A percentile compares a stretch with the other conserved stretches of the same genome.
Conservation (phyloP, 345 rosid species). For the Brassica napus region DNA sequence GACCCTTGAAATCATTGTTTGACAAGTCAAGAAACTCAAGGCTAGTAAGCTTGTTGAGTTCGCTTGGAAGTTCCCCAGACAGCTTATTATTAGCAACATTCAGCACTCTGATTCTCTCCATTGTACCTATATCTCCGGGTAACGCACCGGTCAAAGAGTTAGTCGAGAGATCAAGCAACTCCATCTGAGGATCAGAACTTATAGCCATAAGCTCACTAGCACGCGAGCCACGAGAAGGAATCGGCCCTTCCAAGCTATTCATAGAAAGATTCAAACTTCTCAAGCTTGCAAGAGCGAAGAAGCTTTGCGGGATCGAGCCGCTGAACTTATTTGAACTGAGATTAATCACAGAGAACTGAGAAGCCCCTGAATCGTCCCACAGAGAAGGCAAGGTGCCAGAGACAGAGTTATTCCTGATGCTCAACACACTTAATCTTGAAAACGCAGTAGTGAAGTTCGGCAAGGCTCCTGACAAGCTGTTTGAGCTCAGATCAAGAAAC, state of each 20-base stretch:
- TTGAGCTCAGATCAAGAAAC: slow-evolving; percentile 81
- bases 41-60: slow-evolving; percentile 64
- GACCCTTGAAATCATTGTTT: slow-evolving; percentile 65
- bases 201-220: slow-evolving; percentile 60
- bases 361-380: slow-evolving; percentile 40
- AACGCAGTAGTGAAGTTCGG: slow-evolving; percentile 58
- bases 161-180: slow-evolving; percentile 85
- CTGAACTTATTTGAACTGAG: slow-evolving; percentile 68
- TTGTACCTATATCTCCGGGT: slow-evolving; percentile 62
- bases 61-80: slow-evolving; percentile 70
- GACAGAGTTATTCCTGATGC: slow-evolving; percentile 64
- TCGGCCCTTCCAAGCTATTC: slow-evolving; percentile 69
- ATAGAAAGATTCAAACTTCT: slow-evolving; percentile 73
- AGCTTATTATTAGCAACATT: slow-evolving; percentile 71
- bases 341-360: slow-evolving; percentile 61
- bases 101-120: slow-evolving; percentile 59
- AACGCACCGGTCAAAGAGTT: slow-evolving; percentile 68
- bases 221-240: slow-evolving; percentile 57
- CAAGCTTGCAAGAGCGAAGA: slow-evolving; percentile 59
- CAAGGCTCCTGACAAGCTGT: slow-evolving; percentile 68
- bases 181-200: slow-evolving; percentile 56
- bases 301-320: slow-evolving; percentile 67
- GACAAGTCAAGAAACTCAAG: slow-evolving; percentile 87
- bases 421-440: slow-evolving; percentile 54
- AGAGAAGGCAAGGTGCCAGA: slow-evolving; percentile 54